These are phyloP conservation scores for Diaporthe helianthi DNA, from an alignment of 2,329 filamentous ascomycete genomes.

Conservation along the genomic window DNA sequence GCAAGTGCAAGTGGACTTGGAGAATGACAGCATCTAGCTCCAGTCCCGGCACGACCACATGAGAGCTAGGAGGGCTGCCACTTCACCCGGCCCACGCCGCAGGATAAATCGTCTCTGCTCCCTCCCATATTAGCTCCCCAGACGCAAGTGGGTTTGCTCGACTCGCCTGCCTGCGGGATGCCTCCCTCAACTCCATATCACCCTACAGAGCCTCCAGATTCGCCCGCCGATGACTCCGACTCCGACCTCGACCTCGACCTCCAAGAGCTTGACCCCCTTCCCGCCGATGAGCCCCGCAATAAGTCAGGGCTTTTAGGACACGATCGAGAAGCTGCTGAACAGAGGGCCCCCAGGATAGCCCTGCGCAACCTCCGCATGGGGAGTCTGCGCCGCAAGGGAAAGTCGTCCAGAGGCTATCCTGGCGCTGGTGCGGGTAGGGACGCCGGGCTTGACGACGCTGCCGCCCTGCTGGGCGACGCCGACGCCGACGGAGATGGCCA, in stretches of 20 bases:
- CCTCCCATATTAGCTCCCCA: conserved; percentile 23
- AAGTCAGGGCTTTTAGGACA: conserved; percentile 52
- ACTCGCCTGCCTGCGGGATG: conserved; percentile 55
- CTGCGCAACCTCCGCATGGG: conserved; percentile 74
- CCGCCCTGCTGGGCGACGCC: conserved; percentile 63
- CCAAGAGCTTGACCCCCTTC: conserved; percentile 76
- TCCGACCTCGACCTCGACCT: conserved; percentile 80
- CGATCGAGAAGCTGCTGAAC: conserved; percentile 54
- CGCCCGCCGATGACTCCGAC: conserved; percentile 73
- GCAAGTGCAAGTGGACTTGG: conserved; percentile 30
- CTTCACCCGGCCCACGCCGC: conserved; percentile 30
- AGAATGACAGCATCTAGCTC: conserved; percentile 34
- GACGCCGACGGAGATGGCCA: conserved; percentile 53
- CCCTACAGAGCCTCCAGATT: conserved; percentile 68
- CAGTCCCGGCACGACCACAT: conserved; percentile 34
- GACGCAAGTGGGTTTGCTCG: conserved; percentile 27
- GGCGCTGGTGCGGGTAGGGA: conserved; percentile 64
- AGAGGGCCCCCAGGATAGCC: conserved; percentile 68
- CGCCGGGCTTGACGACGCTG: conserved; percentile 69
- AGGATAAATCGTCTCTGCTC: conserved; percentile 25
- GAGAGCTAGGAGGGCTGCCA: conserved; percentile 32
- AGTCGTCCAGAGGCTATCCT: conserved; percentile 63
- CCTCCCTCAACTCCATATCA: conserved; percentile 60
- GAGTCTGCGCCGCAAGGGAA: conserved; percentile 63
- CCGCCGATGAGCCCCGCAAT: conserved; percentile 41